A percentile compares a stretch with the other conserved stretches of the same genome.
Evolutionary conservation across 2,329 filamentous ascomycete genomes (phyloP).

Genomic region (Remersonia thermophila): DNA sequence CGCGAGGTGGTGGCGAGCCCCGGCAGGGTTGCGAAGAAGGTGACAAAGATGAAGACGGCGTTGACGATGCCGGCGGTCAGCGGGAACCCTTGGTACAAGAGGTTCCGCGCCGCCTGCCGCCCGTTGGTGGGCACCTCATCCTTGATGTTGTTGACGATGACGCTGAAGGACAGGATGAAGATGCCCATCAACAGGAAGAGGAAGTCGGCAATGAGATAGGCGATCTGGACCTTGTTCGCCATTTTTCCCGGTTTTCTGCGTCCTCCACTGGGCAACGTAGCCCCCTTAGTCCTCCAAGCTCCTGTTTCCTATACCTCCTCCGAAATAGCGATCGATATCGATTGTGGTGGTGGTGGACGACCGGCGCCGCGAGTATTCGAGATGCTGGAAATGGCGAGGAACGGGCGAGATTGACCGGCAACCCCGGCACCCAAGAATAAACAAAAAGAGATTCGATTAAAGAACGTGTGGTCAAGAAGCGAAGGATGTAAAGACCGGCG

Average conservation of each 20-base stretch:
- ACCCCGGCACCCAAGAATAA: slow-evolving; percentile 14
- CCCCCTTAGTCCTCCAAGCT: neutral
- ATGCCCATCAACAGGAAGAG: slow-evolving; percentile 42
- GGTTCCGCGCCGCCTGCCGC: slow-evolving; percentile 35
- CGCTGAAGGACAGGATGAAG: slow-evolving; percentile 42
- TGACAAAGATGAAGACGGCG: slow-evolving; percentile 56
- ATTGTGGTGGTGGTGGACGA: slow-evolving; percentile 3
- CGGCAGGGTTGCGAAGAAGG: slow-evolving; percentile 57
- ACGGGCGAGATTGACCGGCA: slow-evolving; percentile 19
- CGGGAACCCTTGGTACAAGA: slow-evolving; percentile 42
- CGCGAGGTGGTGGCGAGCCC: slow-evolving; percentile 57
- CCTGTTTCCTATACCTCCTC: neutral
- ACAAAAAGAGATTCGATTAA: slow-evolving; percentile 16
- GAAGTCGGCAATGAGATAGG: slow-evolving; percentile 35
- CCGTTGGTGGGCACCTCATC: slow-evolving; percentile 33
- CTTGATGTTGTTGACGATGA: slow-evolving; percentile 37
- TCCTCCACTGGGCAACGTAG: neutral
- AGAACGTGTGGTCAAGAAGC: slow-evolving; percentile 6
- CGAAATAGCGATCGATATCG: slow-evolving; percentile 5
- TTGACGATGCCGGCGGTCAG: slow-evolving; percentile 58
- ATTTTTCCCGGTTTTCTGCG: slow-evolving; percentile 24
- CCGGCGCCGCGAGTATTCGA: neutral
- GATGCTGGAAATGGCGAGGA: slow-evolving; percentile 7
- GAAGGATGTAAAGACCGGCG: slow-evolving; percentile 5
- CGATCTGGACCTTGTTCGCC: slow-evolving; percentile 42